Conservation (phyloP, 805 yeast genomes). For the Candida ortonii region DNA sequence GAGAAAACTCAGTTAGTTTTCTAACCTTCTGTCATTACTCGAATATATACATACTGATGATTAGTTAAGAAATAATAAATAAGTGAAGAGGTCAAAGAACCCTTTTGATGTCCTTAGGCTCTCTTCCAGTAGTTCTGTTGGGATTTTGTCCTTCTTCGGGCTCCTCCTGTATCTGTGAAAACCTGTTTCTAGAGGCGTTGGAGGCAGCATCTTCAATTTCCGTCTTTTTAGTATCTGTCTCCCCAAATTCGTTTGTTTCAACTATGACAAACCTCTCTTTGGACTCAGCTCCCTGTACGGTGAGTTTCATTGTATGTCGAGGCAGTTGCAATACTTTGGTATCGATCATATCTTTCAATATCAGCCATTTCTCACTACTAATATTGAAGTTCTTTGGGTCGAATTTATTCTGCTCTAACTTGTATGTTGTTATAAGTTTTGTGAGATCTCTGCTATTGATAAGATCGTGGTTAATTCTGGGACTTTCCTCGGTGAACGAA, state of each 20-base stretch:
- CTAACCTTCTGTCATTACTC: no score
- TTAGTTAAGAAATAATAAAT: slow-evolving; percentile 8
- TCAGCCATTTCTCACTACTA: slow-evolving; percentile 13
- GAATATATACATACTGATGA: slow-evolving; percentile 1
- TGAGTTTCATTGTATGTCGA: slow-evolving; percentile 21
- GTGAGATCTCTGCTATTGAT: slow-evolving; percentile 15
- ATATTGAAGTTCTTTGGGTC: slow-evolving; percentile 11
- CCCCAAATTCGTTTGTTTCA: slow-evolving; percentile 20
- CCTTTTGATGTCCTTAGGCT: slow-evolving; percentile 12
- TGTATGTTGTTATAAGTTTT: slow-evolving; percentile 23
- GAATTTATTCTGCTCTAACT: slow-evolving; percentile 4
- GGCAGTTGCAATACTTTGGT: slow-evolving; percentile 23
- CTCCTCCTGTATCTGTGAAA: not conserved
- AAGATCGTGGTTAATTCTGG: slow-evolving; percentile 2
- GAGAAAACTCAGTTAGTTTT: slow-evolving; percentile 19
- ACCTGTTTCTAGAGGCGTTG: no score
- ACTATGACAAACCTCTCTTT: slow-evolving; percentile 27
- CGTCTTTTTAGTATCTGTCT: slow-evolving; percentile 7
- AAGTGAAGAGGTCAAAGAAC: slow-evolving; percentile 5
- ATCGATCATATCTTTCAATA: slow-evolving; percentile 19
- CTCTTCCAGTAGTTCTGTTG: not conserved
- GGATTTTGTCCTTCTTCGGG: not conserved
- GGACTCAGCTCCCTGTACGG: slow-evolving; percentile 1
- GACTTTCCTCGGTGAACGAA: slow-evolving; percentile 1
- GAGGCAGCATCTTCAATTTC: slow-evolving; percentile 3